Evolutionary conservation across 495 filamentous ascomycete species (phyloP).

Genomic region (Neurospora intermedia): DNA sequence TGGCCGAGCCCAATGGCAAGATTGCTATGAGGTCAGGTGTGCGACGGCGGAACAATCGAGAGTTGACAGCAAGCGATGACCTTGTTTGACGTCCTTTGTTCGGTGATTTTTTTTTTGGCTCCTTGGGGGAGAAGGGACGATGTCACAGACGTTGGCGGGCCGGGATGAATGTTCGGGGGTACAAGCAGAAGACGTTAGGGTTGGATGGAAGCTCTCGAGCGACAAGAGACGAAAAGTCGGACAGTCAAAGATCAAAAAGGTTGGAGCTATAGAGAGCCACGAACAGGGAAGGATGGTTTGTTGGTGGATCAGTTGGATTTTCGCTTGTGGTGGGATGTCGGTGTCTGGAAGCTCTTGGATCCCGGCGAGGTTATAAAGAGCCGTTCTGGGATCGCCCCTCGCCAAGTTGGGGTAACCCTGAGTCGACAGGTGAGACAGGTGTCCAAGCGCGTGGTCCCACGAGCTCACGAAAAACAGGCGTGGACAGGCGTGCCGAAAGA

Average conservation of each 20-base stretch:
- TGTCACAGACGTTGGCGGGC: background rate
- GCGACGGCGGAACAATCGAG: conserved; percentile 1
- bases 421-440: background rate
- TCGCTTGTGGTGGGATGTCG: background rate
- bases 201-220: background rate
- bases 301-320: background rate
- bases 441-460: background rate
- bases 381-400: background rate
- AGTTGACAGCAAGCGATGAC: background rate
- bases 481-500: background rate
- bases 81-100: background rate
- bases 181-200: background rate
- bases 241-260: background rate
- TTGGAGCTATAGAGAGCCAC: background rate
- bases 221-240: conserved; percentile 8
- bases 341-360: background rate
- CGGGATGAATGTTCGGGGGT: background rate
- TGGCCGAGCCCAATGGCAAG: conserved; percentile 6
- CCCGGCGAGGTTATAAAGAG: background rate
- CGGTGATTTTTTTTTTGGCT: background rate
- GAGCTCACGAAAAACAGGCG: background rate
- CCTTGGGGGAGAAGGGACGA: background rate
- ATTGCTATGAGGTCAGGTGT: conserved; percentile 19
- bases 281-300: background rate
- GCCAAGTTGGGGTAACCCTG: background rate